Evolutionary conservation across 495 filamentous ascomycete genomes (phyloP).

Genomic region (Thermothielavioides terrestris): DNA sequence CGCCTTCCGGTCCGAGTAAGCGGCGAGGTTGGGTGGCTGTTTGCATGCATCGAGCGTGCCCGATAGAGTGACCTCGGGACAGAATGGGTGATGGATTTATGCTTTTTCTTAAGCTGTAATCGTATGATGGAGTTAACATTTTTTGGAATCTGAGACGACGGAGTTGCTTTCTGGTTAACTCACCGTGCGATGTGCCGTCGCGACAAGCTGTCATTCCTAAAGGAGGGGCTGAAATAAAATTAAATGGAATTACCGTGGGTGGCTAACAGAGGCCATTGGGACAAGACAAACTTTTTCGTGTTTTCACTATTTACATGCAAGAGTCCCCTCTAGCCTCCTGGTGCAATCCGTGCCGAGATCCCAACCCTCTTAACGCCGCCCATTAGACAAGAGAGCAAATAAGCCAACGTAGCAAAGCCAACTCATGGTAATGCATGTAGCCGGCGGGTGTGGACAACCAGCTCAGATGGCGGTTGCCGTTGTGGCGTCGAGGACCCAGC

Average conservation of each 20-base stretch:
- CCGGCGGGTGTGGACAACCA: background rate
- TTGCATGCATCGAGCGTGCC: slow-evolving; percentile 8
- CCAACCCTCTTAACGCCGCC: slow-evolving; percentile 15
- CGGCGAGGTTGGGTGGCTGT: background rate
- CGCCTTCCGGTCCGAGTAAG: slow-evolving; percentile 13
- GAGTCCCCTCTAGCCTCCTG: background rate
- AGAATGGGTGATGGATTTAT: slow-evolving; percentile 5
- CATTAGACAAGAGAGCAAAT: slow-evolving; percentile 14
- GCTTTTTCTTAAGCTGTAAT: slow-evolving; percentile 15
- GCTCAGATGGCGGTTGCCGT: background rate
- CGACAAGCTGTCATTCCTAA: too few species aligned
- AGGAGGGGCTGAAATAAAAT: too few species aligned
- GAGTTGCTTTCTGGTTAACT: too few species aligned
- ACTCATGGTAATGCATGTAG: background rate
- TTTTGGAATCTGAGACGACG: slow-evolving; percentile 6
- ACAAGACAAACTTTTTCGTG: slow-evolving; percentile 1
- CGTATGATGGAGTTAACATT: slow-evolving; percentile 17
- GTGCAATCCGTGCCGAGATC: slow-evolving; percentile 11
- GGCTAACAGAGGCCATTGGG: background rate
- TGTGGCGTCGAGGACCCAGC: background rate
- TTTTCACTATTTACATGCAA: slow-evolving; percentile 7
- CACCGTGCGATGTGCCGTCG: too few species aligned
- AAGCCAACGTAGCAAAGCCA: slow-evolving; percentile 6
- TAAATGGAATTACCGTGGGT: too few species aligned
- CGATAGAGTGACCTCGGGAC: slow-evolving; percentile 8